phyloP scores from a whole-genome alignment of 2,329 filamentous ascomycete species.

The Aspergillus felis region DNA sequence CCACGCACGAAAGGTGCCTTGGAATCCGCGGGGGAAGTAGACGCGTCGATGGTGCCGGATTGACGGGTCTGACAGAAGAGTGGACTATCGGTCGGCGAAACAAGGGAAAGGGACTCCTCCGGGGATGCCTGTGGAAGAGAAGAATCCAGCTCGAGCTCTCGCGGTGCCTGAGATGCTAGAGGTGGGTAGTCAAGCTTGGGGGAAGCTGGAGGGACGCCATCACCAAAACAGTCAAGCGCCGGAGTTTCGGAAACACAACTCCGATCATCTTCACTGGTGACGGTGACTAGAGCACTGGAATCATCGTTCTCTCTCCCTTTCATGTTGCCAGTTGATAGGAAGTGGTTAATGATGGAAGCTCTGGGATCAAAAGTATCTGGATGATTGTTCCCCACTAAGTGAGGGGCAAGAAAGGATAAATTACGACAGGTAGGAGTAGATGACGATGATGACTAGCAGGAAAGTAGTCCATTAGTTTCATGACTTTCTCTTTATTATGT shows the following conservation, averaged over 20 bases:
- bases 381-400: background rate
- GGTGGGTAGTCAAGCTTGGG: background rate
- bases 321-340: background rate
- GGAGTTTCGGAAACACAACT: constrained; percentile 15
- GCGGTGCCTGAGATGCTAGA: background rate
- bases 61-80: constrained; percentile 2
- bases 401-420: background rate
- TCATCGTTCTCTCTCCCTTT: constrained; percentile 6
- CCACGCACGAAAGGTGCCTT: constrained; percentile 35
- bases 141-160: background rate
- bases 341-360: background rate
- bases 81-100: constrained; percentile 1
- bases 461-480: constrained; percentile 1
- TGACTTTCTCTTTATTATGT: constrained; percentile 7
- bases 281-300: constrained; percentile 9
- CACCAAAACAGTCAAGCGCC: constrained; percentile 20
- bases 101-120: constrained; percentile 1
- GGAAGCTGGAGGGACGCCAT: constrained; percentile 2
- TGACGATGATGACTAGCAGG: background rate
- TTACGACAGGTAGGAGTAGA: background rate
- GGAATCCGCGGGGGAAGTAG: constrained; percentile 26
- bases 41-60: constrained; percentile 31
- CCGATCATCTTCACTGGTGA: constrained; percentile 12
- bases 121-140: background rate
- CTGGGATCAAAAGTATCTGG: background rate